Conservation (phyloP, 2,329 filamentous ascomycete species). For the Teratosphaeriaceae sp. region DNA sequence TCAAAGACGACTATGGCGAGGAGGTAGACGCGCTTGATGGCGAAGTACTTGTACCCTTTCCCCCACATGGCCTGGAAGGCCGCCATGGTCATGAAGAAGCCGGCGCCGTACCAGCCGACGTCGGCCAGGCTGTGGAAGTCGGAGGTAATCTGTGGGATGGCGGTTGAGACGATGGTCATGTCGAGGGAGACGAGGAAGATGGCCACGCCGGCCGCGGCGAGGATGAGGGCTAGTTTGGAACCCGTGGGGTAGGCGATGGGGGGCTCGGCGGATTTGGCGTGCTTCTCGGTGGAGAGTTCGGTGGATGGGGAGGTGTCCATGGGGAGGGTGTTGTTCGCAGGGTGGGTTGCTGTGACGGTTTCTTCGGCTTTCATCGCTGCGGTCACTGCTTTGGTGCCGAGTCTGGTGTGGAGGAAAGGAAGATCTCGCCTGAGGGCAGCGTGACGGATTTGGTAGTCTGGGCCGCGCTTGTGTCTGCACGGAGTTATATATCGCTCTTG, state of each 20-base stretch:
- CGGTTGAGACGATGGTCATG: constrained; percentile 28
- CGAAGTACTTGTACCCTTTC: constrained; percentile 40
- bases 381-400: too few relatives aligned
- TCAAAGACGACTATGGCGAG: constrained; percentile 43
- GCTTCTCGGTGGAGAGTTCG: not conserved
- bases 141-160: constrained; percentile 33
- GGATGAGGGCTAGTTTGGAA: not conserved
- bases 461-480: too few relatives aligned
- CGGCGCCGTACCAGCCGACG: constrained; percentile 33
- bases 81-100: constrained; percentile 39
- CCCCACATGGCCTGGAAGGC: constrained; percentile 41
- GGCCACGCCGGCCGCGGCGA: not conserved
- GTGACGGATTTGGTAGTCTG: too few relatives aligned
- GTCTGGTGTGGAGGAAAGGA: too few relatives aligned
- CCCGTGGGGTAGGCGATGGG: not conserved
- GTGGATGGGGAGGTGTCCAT: too few relatives aligned
- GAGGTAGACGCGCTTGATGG: constrained; percentile 31
- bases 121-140: constrained; percentile 34
- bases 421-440: too few relatives aligned
- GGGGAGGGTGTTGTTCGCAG: too few relatives aligned
- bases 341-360: too few relatives aligned
- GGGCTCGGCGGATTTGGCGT: not conserved
- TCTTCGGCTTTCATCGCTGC: too few relatives aligned
- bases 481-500: too few relatives aligned
- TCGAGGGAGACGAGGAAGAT: constrained; percentile 12